Percentiles rank a stretch among this genome's conserved stretches.
Conservation (phyloP, 73 alveolate species). For the Durusdinium trenchii region DNA sequence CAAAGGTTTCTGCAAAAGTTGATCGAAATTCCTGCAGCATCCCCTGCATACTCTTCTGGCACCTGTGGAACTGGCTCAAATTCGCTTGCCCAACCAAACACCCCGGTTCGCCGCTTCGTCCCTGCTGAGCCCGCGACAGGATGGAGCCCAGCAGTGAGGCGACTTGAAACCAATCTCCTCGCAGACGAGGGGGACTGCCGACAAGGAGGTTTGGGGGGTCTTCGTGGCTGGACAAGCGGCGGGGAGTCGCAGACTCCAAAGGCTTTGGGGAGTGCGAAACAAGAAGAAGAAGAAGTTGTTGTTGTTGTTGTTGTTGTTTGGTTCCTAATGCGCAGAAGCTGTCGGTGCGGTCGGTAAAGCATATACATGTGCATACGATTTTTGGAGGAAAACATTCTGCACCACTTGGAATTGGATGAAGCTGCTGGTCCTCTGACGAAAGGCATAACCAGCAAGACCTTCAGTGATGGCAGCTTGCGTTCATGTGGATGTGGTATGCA, state of each 20-base stretch:
- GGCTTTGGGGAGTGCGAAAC: not conserved
- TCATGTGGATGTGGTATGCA: no score
- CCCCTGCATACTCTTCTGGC: not conserved
- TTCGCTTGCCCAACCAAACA: not conserved
- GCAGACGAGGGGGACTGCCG: no score
- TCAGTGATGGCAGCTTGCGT: no score
- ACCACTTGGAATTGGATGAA: not conserved
- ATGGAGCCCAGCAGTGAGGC: constrained; percentile 27
- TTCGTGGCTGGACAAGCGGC: no score
- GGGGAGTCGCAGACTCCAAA: not conserved
- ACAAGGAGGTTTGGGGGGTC: no score
- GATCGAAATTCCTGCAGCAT: not conserved
- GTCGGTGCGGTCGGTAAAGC: not conserved
- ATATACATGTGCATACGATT: not conserved
- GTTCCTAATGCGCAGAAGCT: no score
- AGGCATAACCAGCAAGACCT: constrained; percentile 74
- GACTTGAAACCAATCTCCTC: constrained; percentile 50
- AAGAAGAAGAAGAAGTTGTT: not conserved
- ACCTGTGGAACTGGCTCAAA: not conserved
- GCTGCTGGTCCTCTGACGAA: constrained; percentile 47
- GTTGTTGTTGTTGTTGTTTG: not conserved
- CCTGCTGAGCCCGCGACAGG: not conserved
- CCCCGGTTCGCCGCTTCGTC: no score
- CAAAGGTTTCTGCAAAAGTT: not conserved
- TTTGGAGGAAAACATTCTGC: not conserved